Evolutionary conservation across 1,284 basidiomycete species (phyloP).

Genomic region (Coniferiporia weirii): DNA sequence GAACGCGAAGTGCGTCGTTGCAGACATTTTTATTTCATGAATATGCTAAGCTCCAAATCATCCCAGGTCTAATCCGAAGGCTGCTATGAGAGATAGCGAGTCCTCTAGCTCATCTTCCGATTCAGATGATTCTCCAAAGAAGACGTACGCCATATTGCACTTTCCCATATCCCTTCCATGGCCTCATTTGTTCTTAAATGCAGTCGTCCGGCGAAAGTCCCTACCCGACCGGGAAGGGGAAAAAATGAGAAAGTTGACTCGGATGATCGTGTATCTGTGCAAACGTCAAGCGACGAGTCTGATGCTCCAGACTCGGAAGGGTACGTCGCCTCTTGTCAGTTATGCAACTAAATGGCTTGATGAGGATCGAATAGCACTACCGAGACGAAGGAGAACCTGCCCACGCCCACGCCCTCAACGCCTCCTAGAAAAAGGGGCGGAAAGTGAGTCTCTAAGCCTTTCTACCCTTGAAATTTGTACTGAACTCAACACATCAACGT

Average conservation of each 20-base stretch:
- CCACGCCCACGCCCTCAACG: background rate
- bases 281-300: background rate
- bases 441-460: background rate
- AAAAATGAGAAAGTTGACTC: background rate
- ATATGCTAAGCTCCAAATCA: background rate
- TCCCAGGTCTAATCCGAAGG: background rate
- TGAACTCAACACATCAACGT: background rate
- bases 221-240: background rate
- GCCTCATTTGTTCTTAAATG: background rate
- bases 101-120: background rate
- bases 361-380: background rate
- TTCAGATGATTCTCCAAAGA: background rate
- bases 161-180: background rate
- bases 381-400: background rate
- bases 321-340: background rate
- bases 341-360: background rate
- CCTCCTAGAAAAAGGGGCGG: background rate
- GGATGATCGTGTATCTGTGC: background rate
- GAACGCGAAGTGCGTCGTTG: constrained; percentile 3
- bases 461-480: background rate
- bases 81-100: background rate
- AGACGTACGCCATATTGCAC: background rate
- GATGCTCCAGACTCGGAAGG: background rate
- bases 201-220: background rate
- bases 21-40: background rate